Evolutionary conservation across 2,329 filamentous ascomycete species (phyloP), one percentile per base, ranked within the genome.

Genomic region (Botrytis sinoallii): DNA sequence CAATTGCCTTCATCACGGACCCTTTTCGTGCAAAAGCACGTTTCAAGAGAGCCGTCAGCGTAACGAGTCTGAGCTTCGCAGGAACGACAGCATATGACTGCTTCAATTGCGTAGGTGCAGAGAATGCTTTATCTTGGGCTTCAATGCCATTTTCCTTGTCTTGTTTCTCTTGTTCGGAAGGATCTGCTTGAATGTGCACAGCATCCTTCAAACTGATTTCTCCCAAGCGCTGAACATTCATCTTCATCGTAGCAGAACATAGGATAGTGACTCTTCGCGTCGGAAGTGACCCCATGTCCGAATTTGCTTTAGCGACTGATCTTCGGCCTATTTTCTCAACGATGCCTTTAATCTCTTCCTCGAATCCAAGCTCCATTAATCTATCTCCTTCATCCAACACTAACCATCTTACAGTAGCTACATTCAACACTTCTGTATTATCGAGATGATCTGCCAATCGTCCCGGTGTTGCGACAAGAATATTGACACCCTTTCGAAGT

Each of bases 281-380:
- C 0, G 94, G 91, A 12, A 97, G 86, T 6, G 92, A 85, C 38
- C 75, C 88, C 55, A 91, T 85, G 3, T 84, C 82, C 6, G 87
- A 84, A 70, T 90, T 89, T 55, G 88, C 87, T 44, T 88, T 89
- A 72, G 87, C 88, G 73, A 88, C 87, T 55, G 87, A 85, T 72
- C 91, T 87, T 63, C 90, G 84, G 75, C 94, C 91, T 73, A 98
- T 88, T 75, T 92, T 92, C 72, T 89, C 87, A 25, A 99, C 92
- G 76, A 98, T 95, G 75, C 91, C 92, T 80, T 93, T 92, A 74
- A 99, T 89, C 79, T 98, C 95, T 71, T 98, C 91, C 83, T 98
- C 96, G 78, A 99, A 99, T 0, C 96, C 96, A 79, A 98, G 88
- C 81, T 99, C 96, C 95, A 99, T 98, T 81, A 99, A 85, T n/a